Percentiles rank a stretch among this genome's conserved stretches.
These are phyloP conservation scores for Tylopilus sp. DNA, from an alignment of 1,284 basidiomycete species.

Conservation along the genomic window DNA sequence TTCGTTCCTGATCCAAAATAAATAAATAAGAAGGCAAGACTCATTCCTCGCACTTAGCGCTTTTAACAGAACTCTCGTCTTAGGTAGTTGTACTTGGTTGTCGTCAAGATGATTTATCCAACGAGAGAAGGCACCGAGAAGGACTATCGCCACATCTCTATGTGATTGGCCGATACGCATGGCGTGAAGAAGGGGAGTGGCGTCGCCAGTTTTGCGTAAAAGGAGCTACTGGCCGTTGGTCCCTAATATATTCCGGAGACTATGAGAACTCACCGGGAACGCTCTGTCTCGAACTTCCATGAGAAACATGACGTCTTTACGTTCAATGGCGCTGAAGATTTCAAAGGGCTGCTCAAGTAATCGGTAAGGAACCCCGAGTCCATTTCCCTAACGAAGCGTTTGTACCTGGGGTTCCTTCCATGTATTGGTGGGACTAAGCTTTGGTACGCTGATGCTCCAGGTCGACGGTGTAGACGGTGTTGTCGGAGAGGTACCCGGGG, in stretches of 20 bases:
- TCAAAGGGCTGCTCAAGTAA: slow-evolving; percentile 58
- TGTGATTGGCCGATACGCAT: slow-evolving; percentile 73
- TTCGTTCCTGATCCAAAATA: slow-evolving; percentile 54
- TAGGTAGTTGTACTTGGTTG: slow-evolving; percentile 57
- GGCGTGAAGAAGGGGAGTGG: slow-evolving; percentile 73
- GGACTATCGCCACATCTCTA: slow-evolving; percentile 67
- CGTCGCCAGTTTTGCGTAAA: slow-evolving; percentile 65
- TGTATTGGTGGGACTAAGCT: slow-evolving; percentile 15
- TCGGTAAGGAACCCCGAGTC: background rate
- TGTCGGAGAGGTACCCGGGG: slow-evolving; percentile 29
- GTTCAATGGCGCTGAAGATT: slow-evolving; percentile 68
- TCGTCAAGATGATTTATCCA: slow-evolving; percentile 76
- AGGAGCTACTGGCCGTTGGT: slow-evolving; percentile 47
- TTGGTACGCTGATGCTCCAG: slow-evolving; percentile 20
- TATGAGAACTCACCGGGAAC: slow-evolving; percentile 52
- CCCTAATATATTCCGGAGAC: background rate
- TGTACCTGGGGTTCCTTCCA: slow-evolving; percentile 63
- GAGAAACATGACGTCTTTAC: slow-evolving; percentile 66
- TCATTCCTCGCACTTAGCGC: slow-evolving; percentile 55
- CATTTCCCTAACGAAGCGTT: background rate
- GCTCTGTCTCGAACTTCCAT: slow-evolving; percentile 76
- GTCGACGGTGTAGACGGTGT: slow-evolving; percentile 31
- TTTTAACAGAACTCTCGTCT: slow-evolving; percentile 62
- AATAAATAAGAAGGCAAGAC: slow-evolving; percentile 6
- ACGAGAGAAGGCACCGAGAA: slow-evolving; percentile 75